Conservation (phyloP, 345 rosid genomes). For the Boechera stricta region DNA sequence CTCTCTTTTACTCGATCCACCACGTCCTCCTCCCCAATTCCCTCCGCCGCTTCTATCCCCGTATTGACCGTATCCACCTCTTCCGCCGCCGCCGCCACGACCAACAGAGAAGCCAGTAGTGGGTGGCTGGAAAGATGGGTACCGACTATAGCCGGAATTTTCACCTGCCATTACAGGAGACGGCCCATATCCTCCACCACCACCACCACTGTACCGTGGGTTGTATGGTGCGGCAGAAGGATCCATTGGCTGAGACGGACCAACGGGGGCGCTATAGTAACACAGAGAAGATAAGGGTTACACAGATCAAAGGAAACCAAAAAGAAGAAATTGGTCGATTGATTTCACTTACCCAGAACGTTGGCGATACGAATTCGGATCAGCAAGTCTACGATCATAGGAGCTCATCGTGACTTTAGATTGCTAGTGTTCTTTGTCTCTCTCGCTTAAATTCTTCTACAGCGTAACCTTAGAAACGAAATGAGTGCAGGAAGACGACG, state of each 20-base stretch:
- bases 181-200: conserved; percentile 44
- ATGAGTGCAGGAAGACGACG: conserved; percentile 16
- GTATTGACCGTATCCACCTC: conserved; percentile 41
- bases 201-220: conserved; percentile 52
- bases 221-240: conserved; percentile 48
- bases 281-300: background rate
- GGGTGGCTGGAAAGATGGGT: conserved; percentile 68
- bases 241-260: conserved; percentile 48
- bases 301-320: background rate
- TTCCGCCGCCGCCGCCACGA: conserved; percentile 48
- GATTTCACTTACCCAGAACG: conserved; percentile 67
- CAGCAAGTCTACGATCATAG: conserved; percentile 70
- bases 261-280: conserved; percentile 58
- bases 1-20: conserved; percentile 62
- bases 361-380: conserved; percentile 82
- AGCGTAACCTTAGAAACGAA: conserved; percentile 24
- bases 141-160: conserved; percentile 41
- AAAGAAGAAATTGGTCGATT: background rate
- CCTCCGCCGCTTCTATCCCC: conserved; percentile 45
- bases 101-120: conserved; percentile 52
- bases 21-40: conserved; percentile 57
- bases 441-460: background rate
- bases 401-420: conserved; percentile 53
- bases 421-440: background rate
- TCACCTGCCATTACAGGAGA: conserved; percentile 49